A percentile compares a stretch with the other conserved stretches of the same genome.
phyloP scores from a whole-genome alignment of 305 asterid genomes.

The Coffea humblotiana region DNA sequence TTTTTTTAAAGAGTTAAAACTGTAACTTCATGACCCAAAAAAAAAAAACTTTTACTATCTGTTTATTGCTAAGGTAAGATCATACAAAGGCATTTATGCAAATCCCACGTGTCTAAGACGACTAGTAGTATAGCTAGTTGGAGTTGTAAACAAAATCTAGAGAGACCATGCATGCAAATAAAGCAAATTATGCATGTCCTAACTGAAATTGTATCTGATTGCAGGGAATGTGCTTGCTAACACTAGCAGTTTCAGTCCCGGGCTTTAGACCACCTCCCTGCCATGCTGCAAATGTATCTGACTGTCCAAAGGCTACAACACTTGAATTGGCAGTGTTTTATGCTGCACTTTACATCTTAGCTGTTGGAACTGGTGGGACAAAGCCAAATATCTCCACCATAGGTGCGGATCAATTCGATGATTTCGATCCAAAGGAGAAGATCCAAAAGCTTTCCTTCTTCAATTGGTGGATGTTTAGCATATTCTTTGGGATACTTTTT shows the following conservation, averaged over 20 bases:
- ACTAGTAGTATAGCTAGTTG: no score
- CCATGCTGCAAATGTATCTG: slow-evolving; percentile 33
- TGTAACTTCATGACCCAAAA: no score
- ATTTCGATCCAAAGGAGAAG: slow-evolving; percentile 72
- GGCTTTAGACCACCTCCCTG: slow-evolving; percentile 71
- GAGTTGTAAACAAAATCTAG: not conserved
- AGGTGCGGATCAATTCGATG: slow-evolving; percentile 87
- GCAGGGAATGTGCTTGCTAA: slow-evolving; percentile 75
- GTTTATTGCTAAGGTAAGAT: not conserved
- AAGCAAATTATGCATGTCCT: not conserved
- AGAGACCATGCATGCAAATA: not conserved
- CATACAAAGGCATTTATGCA: not conserved
- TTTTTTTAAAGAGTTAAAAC: no score
- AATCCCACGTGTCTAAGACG: no score
- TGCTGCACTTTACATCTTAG: slow-evolving; percentile 71
- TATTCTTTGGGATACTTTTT: slow-evolving; percentile 73
- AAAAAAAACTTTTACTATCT: not conserved
- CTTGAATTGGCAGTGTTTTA: slow-evolving; percentile 63
- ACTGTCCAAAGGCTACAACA: slow-evolving; percentile 57
- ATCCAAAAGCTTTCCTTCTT: slow-evolving; percentile 76
- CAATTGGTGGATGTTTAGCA: slow-evolving; percentile 97
- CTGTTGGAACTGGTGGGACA: slow-evolving; percentile 90
- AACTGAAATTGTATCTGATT: slow-evolving; percentile 3
- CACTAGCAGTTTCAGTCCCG: slow-evolving; percentile 64
- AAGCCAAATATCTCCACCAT: slow-evolving; percentile 87